phyloP scores from a whole-genome alignment of 2,329 filamentous ascomycete genomes.

The Cryoendolithus antarcticus region DNA sequence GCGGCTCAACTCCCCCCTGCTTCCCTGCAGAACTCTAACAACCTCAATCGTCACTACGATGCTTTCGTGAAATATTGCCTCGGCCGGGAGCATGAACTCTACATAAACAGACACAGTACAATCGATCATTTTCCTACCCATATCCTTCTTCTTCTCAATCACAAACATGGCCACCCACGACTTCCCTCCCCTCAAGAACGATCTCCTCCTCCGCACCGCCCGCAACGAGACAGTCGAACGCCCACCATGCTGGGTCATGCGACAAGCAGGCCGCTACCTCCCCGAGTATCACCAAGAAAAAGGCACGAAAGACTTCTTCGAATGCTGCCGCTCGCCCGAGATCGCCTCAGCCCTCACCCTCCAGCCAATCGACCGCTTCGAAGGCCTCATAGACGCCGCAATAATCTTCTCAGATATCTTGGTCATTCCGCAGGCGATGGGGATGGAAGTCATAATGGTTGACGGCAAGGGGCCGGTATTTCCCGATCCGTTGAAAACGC shows the following conservation, averaged over 20 bases:
- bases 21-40: too few species aligned
- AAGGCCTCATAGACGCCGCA: conserved; percentile 81
- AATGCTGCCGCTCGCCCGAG: conserved; percentile 87
- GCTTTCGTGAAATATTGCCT: too few species aligned
- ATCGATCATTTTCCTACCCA: too few species aligned
- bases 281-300: conserved; percentile 97
- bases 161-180: too few species aligned
- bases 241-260: conserved; percentile 97
- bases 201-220: conserved; percentile 79
- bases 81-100: too few species aligned
- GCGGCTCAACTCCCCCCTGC: too few species aligned
- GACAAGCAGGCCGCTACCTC: conserved; percentile 94
- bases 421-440: conserved; percentile 94
- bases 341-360: conserved; percentile 87
- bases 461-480: conserved; percentile 96
- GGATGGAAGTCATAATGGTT: conserved; percentile 95
- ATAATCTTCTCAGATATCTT: conserved; percentile 99
- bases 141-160: too few species aligned
- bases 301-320: conserved; percentile 84
- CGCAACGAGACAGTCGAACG: conserved; percentile 84
- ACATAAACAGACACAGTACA: too few species aligned
- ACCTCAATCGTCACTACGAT: too few species aligned
- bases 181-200: conserved; percentile 83
- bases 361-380: conserved; percentile 86
- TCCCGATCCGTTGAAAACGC: conserved; percentile 66